Evolutionary conservation across 768 basidiomycete species (phyloP), one percentile per base, ranked within the genome.

Genomic region (Xerocomus brunneocitrinus): DNA sequence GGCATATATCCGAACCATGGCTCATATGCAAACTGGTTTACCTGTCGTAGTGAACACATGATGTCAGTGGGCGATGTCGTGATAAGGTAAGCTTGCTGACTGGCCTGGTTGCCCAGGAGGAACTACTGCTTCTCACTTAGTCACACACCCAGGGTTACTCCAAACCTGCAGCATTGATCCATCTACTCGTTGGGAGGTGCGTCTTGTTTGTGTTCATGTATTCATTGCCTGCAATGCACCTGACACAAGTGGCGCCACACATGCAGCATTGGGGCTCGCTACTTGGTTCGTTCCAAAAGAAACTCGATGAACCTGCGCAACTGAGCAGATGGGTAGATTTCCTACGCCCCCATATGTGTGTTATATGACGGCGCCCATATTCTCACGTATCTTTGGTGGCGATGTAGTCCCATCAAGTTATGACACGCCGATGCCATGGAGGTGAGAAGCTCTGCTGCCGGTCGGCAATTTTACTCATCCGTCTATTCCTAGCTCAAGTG

Each of bases 111-210:
- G 38, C 34, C 34, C 27, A 16, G n/a, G 70, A 77, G 52, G 76
- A 84, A 49, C 70, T 90, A 63, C 73, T 90, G 27, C 92, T 89
- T 87, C 12, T 72, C 92, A 31, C 74, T 85, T 24, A 87, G 84
- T 62, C 85, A 86, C 67, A 86, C 91, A 40, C 25, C 28, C 22
- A 27, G 89, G 76, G 3, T 74, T 91, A 45, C 92, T 93, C 53
- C 79, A 13, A 5, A 4, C 30, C 16, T 45, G 30, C 24, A 19
- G 22, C 43, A 30, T 14, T 12, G 14, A 27, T 45, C 13, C 19
- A 22, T 45, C 45, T 7, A 3, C 42, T 16, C 25, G 27, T 4
- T 19, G 27, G 25, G 91, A 91, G 93, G 88, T 88, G 59, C 57
- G 74, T 66, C 43, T 50, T 28, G 13, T 50, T 40, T 36, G n/a